Conservation (phyloP, 2,329 filamentous ascomycete genomes). For the Exophiala spinifera region DNA sequence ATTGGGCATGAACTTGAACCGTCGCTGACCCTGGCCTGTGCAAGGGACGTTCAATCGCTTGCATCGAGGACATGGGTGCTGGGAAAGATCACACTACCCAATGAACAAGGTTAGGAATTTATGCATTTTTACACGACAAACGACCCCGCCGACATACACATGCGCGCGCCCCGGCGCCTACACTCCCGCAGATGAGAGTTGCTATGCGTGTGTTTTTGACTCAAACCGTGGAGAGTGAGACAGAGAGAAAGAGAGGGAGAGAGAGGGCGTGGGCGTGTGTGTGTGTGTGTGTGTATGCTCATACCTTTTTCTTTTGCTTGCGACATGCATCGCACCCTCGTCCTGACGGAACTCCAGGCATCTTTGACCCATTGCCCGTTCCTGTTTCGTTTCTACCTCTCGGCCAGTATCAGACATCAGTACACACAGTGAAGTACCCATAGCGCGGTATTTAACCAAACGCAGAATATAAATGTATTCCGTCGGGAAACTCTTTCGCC, state of each 20-base stretch:
- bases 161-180: no score
- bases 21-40: slow-evolving; percentile 46
- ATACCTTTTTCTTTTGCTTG: slow-evolving; percentile 54
- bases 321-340: slow-evolving; percentile 52
- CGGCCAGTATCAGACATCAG: no score
- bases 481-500: no score
- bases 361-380: neutral
- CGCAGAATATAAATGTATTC: no score
- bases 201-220: no score
- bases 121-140: neutral
- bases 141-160: no score
- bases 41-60: slow-evolving; percentile 45
- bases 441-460: no score
- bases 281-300: no score
- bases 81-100: slow-evolving; percentile 47
- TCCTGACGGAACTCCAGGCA: slow-evolving; percentile 52
- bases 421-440: no score
- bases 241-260: neutral
- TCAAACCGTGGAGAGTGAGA: no score
- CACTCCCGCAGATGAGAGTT: no score
- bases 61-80: slow-evolving; percentile 47
- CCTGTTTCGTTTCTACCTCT: neutral
- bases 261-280: neutral
- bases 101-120: neutral
- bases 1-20: slow-evolving; percentile 52